Evolutionary conservation across 139 green algal genomes (phyloP), one percentile per base, ranked within the genome.

Genomic region (Volvox reticuliferus): DNA sequence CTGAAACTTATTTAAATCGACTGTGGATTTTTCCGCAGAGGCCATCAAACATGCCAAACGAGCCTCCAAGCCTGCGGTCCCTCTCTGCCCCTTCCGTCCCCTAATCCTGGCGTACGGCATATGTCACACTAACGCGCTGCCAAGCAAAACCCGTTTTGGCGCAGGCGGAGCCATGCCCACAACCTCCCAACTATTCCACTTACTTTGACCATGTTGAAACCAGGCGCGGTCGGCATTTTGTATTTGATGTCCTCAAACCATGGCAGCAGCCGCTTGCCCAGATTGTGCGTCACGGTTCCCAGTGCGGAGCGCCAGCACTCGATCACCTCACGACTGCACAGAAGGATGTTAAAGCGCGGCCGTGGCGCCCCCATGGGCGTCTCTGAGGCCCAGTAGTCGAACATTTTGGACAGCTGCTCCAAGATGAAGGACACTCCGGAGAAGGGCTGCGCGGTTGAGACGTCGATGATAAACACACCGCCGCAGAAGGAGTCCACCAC

Each of bases 381-480:
- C 9, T 44, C 16, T 1, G 76, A 55, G 6, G 76, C 87, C 87
- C 87, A 91, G 76, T 71, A 91, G 61, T 85, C 75, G 26, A 91
- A 79, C 33, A 79, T 86, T 77, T 91, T 91, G 87, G 33, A 79
- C 75, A 93, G 80, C 88, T 93, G 91, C 36, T 92, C 82, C 63
- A 93, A 36, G 17, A 93, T 88, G 83, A 93, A 93, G 71, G 50
- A 83, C 37, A 91, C 67, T 20, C 87, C 87, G 44, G 76, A 86
- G 87, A 79, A 86, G 76, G 87, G 87, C 87, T 91, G 87, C 76
- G 93, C 93, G 26, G 55, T 32, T 12, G 90, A 93, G 17, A 88
- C 93, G 80, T 95, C 93, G 19, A 95, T 65, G 36, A 95, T 82
- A 75, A 95, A 95, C 36, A 95, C 85, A 22, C 89, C 93, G 14